Evolutionary conservation across 345 rosid species (phyloP).

Genomic region (Populus deltoides): DNA sequence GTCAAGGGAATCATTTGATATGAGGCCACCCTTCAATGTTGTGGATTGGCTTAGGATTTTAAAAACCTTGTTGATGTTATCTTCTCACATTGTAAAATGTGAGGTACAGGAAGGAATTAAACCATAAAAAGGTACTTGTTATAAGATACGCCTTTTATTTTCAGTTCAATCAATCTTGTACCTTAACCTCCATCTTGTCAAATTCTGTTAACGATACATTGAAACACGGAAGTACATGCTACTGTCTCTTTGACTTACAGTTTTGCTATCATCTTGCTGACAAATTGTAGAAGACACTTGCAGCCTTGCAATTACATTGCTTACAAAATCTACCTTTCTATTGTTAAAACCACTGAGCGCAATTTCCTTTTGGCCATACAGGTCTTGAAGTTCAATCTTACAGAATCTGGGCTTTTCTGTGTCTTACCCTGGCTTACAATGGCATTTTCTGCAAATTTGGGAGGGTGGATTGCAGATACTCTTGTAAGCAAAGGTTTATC

Average conservation of each 20-base stretch:
- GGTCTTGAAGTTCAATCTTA: slow-evolving; percentile 88
- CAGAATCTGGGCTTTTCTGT: slow-evolving; percentile 77
- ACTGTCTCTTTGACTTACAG: neutral
- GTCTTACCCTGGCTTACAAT: slow-evolving; percentile 95
- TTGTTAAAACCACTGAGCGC: neutral
- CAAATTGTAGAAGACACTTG: neutral
- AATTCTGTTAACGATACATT: neutral
- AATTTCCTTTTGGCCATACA: slow-evolving; percentile 15
- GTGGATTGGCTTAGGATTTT: neutral
- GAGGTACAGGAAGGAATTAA: neutral
- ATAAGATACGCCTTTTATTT: neutral
- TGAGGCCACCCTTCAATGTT: neutral
- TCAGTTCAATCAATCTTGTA: neutral
- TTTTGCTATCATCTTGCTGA: neutral
- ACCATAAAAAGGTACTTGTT: neutral
- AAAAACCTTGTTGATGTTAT: neutral
- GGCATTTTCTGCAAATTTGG: slow-evolving; percentile 89
- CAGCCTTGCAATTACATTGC: neutral
- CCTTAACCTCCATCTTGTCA: neutral
- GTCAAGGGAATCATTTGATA: neutral
- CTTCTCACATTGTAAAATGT: neutral
- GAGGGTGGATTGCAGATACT: slow-evolving; percentile 97
- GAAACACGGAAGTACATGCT: neutral
- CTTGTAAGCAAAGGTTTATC: slow-evolving; percentile 79
- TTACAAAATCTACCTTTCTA: neutral